phyloP scores from a whole-genome alignment of 2,329 filamentous ascomycete species.

The Aspergillus sp. region DNA sequence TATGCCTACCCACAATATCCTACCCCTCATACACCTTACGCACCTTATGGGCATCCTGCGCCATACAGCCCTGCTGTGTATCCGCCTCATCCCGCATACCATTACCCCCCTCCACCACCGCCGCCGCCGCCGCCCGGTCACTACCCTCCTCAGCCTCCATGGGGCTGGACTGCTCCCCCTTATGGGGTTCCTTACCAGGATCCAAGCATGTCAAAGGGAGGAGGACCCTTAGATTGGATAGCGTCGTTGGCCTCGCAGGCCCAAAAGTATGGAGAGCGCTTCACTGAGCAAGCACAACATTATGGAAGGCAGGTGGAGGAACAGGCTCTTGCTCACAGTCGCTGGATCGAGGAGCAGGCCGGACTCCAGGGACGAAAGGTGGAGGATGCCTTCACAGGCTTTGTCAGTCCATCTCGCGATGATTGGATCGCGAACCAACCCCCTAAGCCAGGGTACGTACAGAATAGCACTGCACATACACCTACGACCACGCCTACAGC shows the following conservation, averaged over 20 bases:
- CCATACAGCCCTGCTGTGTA: slow-evolving; percentile 21
- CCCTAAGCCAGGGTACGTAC: slow-evolving; percentile 17
- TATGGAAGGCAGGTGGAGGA: slow-evolving; percentile 43
- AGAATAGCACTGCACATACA: slow-evolving; percentile 13
- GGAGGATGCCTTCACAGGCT: slow-evolving; percentile 23
- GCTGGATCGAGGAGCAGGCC: slow-evolving; percentile 43
- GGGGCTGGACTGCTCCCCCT: slow-evolving; percentile 31
- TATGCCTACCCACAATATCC: slow-evolving; percentile 20
- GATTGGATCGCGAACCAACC: slow-evolving; percentile 19
- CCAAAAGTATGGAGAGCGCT: slow-evolving; percentile 43
- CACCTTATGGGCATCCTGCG: slow-evolving; percentile 24
- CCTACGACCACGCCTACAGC: slow-evolving; percentile 2
- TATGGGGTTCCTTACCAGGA: slow-evolving; percentile 24
- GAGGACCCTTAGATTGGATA: slow-evolving; percentile 37
- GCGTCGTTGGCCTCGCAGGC: slow-evolving; percentile 39
- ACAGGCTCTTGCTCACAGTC: slow-evolving; percentile 39
- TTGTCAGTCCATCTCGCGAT: slow-evolving; percentile 13
- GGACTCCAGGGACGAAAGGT: slow-evolving; percentile 31
- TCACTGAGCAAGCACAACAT: slow-evolving; percentile 38
- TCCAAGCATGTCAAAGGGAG: slow-evolving; percentile 27
- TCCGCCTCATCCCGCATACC: slow-evolving; percentile 25
- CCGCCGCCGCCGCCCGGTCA: slow-evolving; percentile 17
- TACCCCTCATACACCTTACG: slow-evolving; percentile 13
- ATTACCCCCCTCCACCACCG: slow-evolving; percentile 17
- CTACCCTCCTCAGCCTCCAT: slow-evolving; percentile 23